These are phyloP conservation scores for Lithohypha guttulata DNA, from an alignment of 2,329 filamentous ascomycete genomes.

Conservation along the genomic window DNA sequence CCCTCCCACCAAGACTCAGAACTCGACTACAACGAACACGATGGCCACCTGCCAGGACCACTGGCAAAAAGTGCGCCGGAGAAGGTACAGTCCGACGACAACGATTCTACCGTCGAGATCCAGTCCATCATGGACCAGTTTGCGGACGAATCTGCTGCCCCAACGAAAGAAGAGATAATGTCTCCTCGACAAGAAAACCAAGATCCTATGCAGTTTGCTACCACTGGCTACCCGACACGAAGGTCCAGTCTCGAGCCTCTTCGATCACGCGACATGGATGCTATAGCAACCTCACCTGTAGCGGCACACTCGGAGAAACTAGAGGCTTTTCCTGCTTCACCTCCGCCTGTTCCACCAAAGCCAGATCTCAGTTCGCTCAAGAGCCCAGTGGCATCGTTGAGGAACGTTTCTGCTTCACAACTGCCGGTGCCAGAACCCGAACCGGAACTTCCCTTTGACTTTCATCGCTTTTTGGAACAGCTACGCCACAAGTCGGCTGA, in stretches of 20 bases:
- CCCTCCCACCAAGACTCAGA: slow-evolving; percentile 22
- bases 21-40: slow-evolving; percentile 20
- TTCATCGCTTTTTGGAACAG: slow-evolving; percentile 93
- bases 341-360: slow-evolving; percentile 23
- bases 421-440: slow-evolving; percentile 70
- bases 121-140: slow-evolving; percentile 98
- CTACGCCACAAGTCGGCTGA: slow-evolving; percentile 95
- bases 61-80: slow-evolving; percentile 25
- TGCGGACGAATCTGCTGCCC: slow-evolving; percentile 60
- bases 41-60: slow-evolving; percentile 17
- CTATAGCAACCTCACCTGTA: slow-evolving; percentile 19
- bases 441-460: slow-evolving; percentile 82
- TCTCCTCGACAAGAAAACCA: slow-evolving; percentile 74
- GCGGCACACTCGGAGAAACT: slow-evolving; percentile 16
- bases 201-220: slow-evolving; percentile 61
- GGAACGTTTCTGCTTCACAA: slow-evolving; percentile 13
- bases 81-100: slow-evolving; percentile 53
- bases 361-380: slow-evolving; percentile 19
- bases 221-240: slow-evolving; percentile 63
- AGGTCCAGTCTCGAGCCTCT: slow-evolving; percentile 76
- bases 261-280: slow-evolving; percentile 31
- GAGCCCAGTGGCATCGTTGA: slow-evolving; percentile 26
- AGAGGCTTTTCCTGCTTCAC: slow-evolving; percentile 14
- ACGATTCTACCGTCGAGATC: slow-evolving; percentile 71
- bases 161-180: slow-evolving; percentile 76